Base-by-base conservation (phyloP, 2,329 filamentous ascomycete species). In the Colletotrichum lini region DNA sequence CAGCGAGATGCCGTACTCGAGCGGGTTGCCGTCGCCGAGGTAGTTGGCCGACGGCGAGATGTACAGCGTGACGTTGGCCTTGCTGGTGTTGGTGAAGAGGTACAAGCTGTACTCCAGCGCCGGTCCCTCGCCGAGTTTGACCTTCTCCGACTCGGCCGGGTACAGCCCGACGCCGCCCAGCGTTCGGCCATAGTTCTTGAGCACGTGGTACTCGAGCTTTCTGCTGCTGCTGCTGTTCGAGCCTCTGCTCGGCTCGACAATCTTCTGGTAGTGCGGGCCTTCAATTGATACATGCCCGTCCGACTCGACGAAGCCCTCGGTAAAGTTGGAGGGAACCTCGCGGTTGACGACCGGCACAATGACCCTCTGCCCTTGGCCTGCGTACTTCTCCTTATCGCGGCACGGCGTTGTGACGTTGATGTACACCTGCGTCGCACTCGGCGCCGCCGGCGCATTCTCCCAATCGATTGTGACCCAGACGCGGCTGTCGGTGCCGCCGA, bases 91-190 rank as follows among this genome's bases (percentile, higher is more conserved):
- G 53, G 86, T 88, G 81, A 91, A 92, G 15, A 90, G 83, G 78
- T 90, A 92, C 69, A 92, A 76, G 63, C 87, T 83, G 77, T 92
- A 93, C 73, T 89, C 86, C 10, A 92, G 83, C 5, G 85, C 85
- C 0, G 90, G 89, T 0, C 83, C 87, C 13, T 83, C 82, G 3
- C 82, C 81, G 0, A 86, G 77, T 2, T 83, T 80, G 44, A 89
- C 84, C 18, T 88, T 87, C 50, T 85, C 82, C 0, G 86, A 83
- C 23, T 84, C 82, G 42, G 85, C 84, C 1, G 89, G 89, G 75
- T 84, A 84, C 6, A 92, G 81, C 0, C 88, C 88, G 3, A 92
- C 85, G 21, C 89, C 90, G 0, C 86, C 87, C 1, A 86, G 79
- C 0, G 88, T 91, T 50, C 90, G 88, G 3, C 90, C 89, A 75